Evolutionary conservation across 1,284 basidiomycete species (phyloP), one percentile per base, ranked within the genome.

Genomic region (Meira nashicola): DNA sequence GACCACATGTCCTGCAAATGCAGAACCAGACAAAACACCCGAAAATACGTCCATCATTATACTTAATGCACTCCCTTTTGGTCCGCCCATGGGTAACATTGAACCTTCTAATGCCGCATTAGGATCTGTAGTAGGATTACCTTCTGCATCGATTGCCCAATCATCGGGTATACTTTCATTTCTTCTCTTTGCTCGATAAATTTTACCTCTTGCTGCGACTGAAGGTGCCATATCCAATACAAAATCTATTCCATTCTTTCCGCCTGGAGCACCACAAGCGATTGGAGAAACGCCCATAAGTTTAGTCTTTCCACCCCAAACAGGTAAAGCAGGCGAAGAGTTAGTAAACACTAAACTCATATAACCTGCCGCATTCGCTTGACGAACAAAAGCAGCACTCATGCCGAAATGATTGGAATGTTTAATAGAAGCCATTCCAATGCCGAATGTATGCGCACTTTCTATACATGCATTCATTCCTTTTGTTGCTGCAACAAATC

Each of bases 41-140:
- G 17, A 21, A 50, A 57, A 57, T 37, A 57, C 47, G 47, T 57
- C 55, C 55, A 57, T 57, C 55, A 57, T 57, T 25, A 57, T 57
- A 17, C 19, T 15, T 44, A 57, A 50, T 15, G 48, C 55, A 5
- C n/a, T 19, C 9, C 55, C 55, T 39, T 57, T 57, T n/a, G 55
- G 55, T 11, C 55, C 55, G 4, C 48, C 55, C 55, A 57, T 57
- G 7, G 55, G 48, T 10, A 53, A 39, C 55, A 57, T 57, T 44
- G 14, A 52, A 12, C 55, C 55, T 25, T 57, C 23, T 17, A 57
- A 43, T 14, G 55, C 55, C 10, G 46, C 55, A n/a, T 15, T 50
- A 3, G 55, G 55, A 33, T 57, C 55, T 7, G 47, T 14, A 4
- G 55, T 57, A 4, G 46, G n/a, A 2, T 19, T 33, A 4, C 55